Evolutionary conservation across 164 flowering plant species (phyloP), one percentile per base, ranked within the genome.

Genomic region (Brasenia schreberi): DNA sequence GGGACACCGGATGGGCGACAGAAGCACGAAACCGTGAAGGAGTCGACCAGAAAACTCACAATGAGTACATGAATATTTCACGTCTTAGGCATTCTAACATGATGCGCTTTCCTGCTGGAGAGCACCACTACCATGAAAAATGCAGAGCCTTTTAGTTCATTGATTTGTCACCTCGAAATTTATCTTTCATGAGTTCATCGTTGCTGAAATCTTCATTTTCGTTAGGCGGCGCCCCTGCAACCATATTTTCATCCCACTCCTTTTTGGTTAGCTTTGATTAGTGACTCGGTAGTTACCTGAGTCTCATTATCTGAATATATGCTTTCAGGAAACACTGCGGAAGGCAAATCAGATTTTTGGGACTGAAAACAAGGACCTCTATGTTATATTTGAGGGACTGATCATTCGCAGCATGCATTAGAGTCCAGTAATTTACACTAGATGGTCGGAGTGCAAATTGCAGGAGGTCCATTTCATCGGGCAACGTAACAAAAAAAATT

Each of bases 311-410:
- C 39, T 33, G 39, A 33, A 33, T 49, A 6, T 14, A 9, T 49
- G 56, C 56, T 49, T 69, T 19, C 88, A 92, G 98, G 98, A 93
- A 74, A 88, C 97, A 3, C 76, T 93, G 10, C 62, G 79, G 67
- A 93, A 86, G 70, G 92, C 96, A 17, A 94, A 88, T 19, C 96
- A 88, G 77, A 88, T 90, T 33, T 93, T 93, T 61, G 88, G 97
- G 5, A 75, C 84, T 0, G 97, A 93, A 10, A 88, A 93, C 75
- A 90, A 82, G 77, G 98, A 93, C 77, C 85, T 93, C 1, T 93
- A 81, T 67, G 72, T 72, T 19, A 73, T 83, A 67, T 93, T 93
- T 59, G 98, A 87, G 75, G 92, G 96, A 16, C 74, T 93, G 74
- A 89, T 93, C 65, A 77, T 81, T 66, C 83, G 92, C 0, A 90